A percentile compares a stretch with the other conserved stretches of the same genome.
phyloP scores from a whole-genome alignment of 2,329 filamentous ascomycete genomes.

The Cadophora gregata region DNA sequence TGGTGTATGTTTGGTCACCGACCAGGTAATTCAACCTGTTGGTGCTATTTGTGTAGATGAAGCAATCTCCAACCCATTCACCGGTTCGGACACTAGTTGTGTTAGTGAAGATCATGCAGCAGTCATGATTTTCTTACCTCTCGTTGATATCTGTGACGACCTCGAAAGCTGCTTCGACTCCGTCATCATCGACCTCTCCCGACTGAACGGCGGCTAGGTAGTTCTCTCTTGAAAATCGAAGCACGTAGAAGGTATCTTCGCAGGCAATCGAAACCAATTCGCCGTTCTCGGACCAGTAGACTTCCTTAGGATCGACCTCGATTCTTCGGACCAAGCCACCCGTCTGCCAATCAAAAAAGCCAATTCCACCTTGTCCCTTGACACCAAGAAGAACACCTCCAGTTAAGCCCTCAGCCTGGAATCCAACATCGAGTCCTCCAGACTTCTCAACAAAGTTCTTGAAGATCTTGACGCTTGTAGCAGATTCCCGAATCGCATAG shows the following conservation, averaged over 20 bases:
- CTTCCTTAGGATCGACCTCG: slow-evolving; percentile 73
- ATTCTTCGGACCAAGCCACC: slow-evolving; percentile 90
- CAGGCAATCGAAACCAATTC: slow-evolving; percentile 92
- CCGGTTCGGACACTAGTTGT: slow-evolving; percentile 79
- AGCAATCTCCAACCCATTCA: slow-evolving; percentile 98
- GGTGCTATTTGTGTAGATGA: slow-evolving; percentile 97
- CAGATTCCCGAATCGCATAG: slow-evolving; percentile 93
- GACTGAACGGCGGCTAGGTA: slow-evolving; percentile 84
- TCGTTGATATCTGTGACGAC: slow-evolving; percentile 96
- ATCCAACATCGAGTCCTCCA: slow-evolving; percentile 90
- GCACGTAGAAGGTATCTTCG: slow-evolving; percentile 93
- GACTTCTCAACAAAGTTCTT: slow-evolving; percentile 95
- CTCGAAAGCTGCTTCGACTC: slow-evolving; percentile 94
- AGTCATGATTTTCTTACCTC: slow-evolving; percentile 57
- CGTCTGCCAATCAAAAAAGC: slow-evolving; percentile 95
- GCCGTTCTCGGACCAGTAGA: slow-evolving; percentile 98
- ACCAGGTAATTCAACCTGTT: slow-evolving; percentile 98
- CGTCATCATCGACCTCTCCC: slow-evolving; percentile 81
- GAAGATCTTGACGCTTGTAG: slow-evolving; percentile 95
- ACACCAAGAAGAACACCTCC: slow-evolving; percentile 92
- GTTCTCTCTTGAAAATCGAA: slow-evolving; percentile 88
- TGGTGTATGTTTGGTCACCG: slow-evolving; percentile 96
- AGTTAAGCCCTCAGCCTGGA: slow-evolving; percentile 89
- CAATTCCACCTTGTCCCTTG: slow-evolving; percentile 91
- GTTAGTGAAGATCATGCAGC: slow-evolving; percentile 33